A percentile compares a stretch with the other conserved stretches of the same genome.
Conservation (phyloP, 2,329 filamentous ascomycete species). For the Penicillium sp. region DNA sequence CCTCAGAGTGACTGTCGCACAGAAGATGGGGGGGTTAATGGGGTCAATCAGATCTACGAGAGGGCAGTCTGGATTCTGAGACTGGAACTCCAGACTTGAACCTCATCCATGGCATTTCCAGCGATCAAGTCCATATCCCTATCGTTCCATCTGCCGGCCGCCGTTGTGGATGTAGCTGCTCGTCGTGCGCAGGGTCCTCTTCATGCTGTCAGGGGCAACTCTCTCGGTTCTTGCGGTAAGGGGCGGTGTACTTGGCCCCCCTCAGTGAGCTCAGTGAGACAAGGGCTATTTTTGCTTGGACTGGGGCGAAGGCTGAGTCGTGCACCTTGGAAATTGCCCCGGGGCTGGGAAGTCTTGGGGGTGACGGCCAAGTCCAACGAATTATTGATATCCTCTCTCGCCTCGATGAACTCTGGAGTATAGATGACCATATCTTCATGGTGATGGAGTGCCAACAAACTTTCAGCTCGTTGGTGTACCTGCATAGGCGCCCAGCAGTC, state of each 20-base stretch:
- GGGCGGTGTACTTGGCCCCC: not conserved
- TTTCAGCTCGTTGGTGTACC: not conserved
- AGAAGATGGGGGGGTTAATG: not conserved
- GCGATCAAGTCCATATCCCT: not conserved
- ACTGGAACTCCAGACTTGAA: not conserved
- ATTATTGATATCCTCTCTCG: no score
- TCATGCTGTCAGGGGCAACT: not conserved
- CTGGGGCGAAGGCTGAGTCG: not conserved
- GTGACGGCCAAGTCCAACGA: no score
- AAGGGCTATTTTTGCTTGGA: slow-evolving; percentile 10
- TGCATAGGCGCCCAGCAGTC: not conserved
- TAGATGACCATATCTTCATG: no score
- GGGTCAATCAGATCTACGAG: not conserved
- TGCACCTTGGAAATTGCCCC: not conserved
- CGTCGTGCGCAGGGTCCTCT: not conserved
- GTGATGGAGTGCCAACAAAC: not conserved
- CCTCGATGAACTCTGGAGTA: not conserved
- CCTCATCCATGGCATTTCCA: not conserved
- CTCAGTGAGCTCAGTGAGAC: slow-evolving; percentile 5
- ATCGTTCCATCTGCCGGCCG: not conserved
- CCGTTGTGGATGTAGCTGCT: not conserved
- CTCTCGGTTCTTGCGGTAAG: not conserved
- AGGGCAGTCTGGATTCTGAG: not conserved
- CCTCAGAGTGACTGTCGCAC: not conserved
- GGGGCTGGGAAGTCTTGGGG: not conserved